Evolutionary conservation across 768 basidiomycete species (phyloP), one percentile per base, ranked within the genome.

Genomic region (Auricularia heimuer): DNA sequence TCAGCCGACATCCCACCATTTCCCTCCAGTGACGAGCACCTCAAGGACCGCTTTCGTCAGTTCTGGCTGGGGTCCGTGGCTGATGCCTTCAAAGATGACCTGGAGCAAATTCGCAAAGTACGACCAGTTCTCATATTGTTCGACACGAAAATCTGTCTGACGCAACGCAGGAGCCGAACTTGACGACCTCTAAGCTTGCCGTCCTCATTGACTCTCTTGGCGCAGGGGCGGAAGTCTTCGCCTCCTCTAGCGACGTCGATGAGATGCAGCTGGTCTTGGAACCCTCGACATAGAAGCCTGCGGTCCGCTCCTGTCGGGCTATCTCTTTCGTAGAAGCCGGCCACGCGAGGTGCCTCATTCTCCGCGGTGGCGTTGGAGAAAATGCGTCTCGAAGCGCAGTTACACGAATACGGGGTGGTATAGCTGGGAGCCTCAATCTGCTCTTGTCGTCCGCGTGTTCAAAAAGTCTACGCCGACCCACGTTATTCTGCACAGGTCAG

Each of bases 1-100:
- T 73, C 75, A 0, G 63, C 67, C 1, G 47, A 70, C 4, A 76
- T 89, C 10, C 88, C 88, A 0, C 77, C 88, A 1, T 89, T 91
- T 70, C 39, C 66, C 4, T 73, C 71, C 29, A 74, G 77, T 37
- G 71, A 74, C 4, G 69, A 72, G 14, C 73, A 79, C 58, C 72
- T 92, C 71, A 86, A 85, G 70, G 83, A 83, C 39, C 83, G 79
- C 54, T 94, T 94, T 73, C 78, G 87, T 64, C 86, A 87, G 73
- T 93, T 94, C 71, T 94, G 92, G 92, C 92, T 94, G 90, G 76
- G 84, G 2, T 84, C 87, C 0, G 81, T 93, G 6, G 89, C 86
- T 1, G 89, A 92, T 72, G 90, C 84, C 11, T 94, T 94, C 75
- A 83, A 83, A 67, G 86, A 89, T 58, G 92, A 94, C 73, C 77